Evolutionary conservation across 2,329 filamentous ascomycete genomes (phyloP), one percentile per base, ranked within the genome.

Genomic region (Talaromyces pinophilus): DNA sequence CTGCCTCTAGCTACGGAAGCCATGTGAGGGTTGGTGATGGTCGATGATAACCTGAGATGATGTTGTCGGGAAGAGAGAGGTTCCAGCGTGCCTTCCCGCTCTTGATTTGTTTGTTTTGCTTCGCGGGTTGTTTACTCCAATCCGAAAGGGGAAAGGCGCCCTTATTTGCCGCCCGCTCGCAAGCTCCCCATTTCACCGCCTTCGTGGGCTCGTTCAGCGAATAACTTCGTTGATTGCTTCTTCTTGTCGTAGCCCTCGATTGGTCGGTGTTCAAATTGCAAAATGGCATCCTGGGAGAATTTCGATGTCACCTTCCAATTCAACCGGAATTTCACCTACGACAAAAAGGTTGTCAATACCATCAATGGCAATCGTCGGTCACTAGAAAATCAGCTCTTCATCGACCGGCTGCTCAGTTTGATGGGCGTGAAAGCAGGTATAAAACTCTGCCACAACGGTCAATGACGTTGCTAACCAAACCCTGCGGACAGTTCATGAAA

Each of bases 371-470:
- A 87, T 73, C 88, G 91, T 71, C 90, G 88, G 73, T 84, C 80
- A 59, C 83, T 93, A 22, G 87, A 89, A 68, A 89, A 90, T 70
- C 82, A 85, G 66, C 85, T 94, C 66, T 96, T 95, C 78, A 89
- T 94, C 74, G 92, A 96, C 76, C 87, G 90, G 63, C 87, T 96
- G 48, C 81, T 95, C 68, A 87, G 85, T 64, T 84, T 89, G 0
- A 81, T 94, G 33, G 87, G 90, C 33, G 86, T 95, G 66, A 83
- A 84, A 71, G 88, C 90, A 78, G 86, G 92, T 92, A 78, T 60
- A 55, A 30, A 59, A 10, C 15, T 28, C n/a, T 10, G 15, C 11
- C 28, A 10, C 17, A 33, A 38, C 42, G 13, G 35, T 28, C 50
- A 13, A 52, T 63, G n/a, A 66, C 62, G 2, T 15, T 40, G 40